Percentiles rank a stretch among this genome's conserved stretches.
Conservation (phyloP, 495 filamentous ascomycete genomes). For the Lophiostoma macrostomum region DNA sequence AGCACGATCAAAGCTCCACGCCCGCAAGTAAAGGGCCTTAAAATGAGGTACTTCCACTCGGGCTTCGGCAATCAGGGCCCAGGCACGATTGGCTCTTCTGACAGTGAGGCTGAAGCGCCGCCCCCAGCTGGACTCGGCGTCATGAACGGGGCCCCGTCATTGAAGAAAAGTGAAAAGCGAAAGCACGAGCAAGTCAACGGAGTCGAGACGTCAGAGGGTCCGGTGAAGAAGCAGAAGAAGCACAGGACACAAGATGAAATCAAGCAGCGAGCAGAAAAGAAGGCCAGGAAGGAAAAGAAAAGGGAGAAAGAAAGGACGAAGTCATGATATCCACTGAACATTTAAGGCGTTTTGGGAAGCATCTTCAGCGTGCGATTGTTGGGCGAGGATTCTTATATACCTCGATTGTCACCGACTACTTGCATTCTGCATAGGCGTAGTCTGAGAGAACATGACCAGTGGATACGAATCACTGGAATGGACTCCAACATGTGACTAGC, state of each 20-base stretch:
- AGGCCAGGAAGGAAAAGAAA: constrained; percentile 22
- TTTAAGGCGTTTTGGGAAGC: no score
- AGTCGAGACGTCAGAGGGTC: constrained; percentile 1
- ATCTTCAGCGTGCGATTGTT: no score
- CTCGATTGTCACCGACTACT: no score
- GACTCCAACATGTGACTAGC: no score
- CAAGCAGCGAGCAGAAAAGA: constrained; percentile 12
- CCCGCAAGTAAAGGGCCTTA: constrained; percentile 57
- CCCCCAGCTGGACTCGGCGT: constrained; percentile 12
- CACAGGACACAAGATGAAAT: constrained; percentile 19
- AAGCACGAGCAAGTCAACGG: constrained; percentile 21
- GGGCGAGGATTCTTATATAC: no score
- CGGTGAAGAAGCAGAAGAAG: constrained; percentile 34
- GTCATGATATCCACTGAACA: constrained; percentile 10
- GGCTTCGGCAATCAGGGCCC: constrained; percentile 48
- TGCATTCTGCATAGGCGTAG: no score
- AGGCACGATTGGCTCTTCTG: constrained; percentile 49
- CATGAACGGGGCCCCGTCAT: constrained; percentile 2
- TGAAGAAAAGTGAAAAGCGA: constrained; percentile 24
- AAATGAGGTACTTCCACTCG: constrained; percentile 59
- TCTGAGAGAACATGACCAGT: no score
- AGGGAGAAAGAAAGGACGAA: constrained; percentile 20
- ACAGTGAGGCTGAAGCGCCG: constrained; percentile 42
- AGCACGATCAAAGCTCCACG: constrained; percentile 37
- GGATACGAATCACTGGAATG: no score